Percentiles rank a stretch among this genome's conserved stretches.
These are phyloP conservation scores for Aspergillus aculeatinus DNA, from an alignment of 2,329 filamentous ascomycete species.

Conservation along the genomic window DNA sequence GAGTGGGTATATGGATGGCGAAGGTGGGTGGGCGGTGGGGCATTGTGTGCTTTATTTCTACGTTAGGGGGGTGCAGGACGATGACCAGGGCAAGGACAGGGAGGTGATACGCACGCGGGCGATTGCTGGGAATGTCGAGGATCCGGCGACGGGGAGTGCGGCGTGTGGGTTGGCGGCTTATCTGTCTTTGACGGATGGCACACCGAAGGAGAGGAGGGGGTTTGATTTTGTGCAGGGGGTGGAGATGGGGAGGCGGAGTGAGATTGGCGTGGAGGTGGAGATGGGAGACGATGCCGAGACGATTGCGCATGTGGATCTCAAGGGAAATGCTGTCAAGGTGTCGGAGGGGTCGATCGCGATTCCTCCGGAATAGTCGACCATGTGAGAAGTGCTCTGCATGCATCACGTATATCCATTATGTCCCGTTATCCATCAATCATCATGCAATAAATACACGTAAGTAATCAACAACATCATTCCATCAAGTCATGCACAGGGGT, in stretches of 20 bases:
- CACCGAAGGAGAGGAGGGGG: conserved; percentile 23
- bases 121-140: conserved; percentile 30
- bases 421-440: neutral
- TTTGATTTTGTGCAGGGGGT: conserved; percentile 64
- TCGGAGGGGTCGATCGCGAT: conserved; percentile 12
- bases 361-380: neutral
- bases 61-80: conserved; percentile 52
- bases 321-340: conserved; percentile 36
- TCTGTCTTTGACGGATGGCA: conserved; percentile 48
- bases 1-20: conserved; percentile 28
- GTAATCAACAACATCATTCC: neutral
- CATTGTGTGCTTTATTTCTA: conserved; percentile 34
- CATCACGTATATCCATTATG: neutral
- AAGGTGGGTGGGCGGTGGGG: conserved; percentile 31
- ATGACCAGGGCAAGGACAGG: too few species aligned
- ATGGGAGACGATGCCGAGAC: conserved; percentile 15
- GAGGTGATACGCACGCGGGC: conserved; percentile 38
- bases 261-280: conserved; percentile 36
- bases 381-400: neutral
- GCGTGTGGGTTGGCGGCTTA: conserved; percentile 58
- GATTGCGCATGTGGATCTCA: conserved; percentile 37
- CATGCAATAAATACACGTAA: neutral
- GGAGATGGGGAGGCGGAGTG: conserved; percentile 60
- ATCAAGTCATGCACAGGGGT: neutral
- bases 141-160: conserved; percentile 54